phyloP scores from a whole-genome alignment of 371 early-diverging fungal genomes.

The Mortierella sp. region DNA sequence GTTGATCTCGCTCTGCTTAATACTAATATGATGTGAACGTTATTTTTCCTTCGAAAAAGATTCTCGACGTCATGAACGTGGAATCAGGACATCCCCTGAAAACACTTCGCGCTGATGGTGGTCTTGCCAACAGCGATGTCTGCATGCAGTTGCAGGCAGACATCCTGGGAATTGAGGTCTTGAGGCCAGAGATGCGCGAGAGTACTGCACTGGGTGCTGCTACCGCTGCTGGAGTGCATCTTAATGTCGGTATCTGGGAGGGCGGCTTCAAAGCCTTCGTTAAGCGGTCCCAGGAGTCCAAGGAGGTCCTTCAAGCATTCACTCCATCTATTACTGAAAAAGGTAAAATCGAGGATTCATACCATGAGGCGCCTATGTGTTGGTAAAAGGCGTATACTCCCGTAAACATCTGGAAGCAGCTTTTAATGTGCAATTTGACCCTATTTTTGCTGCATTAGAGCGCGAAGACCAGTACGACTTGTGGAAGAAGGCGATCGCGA shows the following conservation, averaged over 20 bases:
- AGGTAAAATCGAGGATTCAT: slow-evolving; percentile 11
- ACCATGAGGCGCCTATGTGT: background rate
- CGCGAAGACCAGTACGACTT: slow-evolving; percentile 73
- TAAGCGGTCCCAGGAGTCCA: slow-evolving; percentile 18
- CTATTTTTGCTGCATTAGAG: slow-evolving; percentile 44
- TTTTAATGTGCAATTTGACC: too few species aligned
- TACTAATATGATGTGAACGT: background rate
- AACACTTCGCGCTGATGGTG: slow-evolving; percentile 91
- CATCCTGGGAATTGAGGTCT: slow-evolving; percentile 83
- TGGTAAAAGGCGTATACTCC: background rate
- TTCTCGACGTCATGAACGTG: slow-evolving; percentile 89
- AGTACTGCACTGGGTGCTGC: slow-evolving; percentile 96
- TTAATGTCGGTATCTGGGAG: slow-evolving; percentile 83
- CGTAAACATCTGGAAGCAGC: too few species aligned
- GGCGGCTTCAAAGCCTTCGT: slow-evolving; percentile 54
- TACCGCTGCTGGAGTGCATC: slow-evolving; percentile 83
- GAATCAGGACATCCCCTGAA: slow-evolving; percentile 76
- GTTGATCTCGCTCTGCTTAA: too few species aligned
- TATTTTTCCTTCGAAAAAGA: slow-evolving; percentile 44
- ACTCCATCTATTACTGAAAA: slow-evolving; percentile 45
- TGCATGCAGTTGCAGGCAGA: slow-evolving; percentile 96
- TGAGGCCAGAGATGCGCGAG: slow-evolving; percentile 92
- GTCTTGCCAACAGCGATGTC: slow-evolving; percentile 89
- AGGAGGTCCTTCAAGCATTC: slow-evolving; percentile 55
- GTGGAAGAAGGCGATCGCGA: slow-evolving; percentile 91